A percentile compares a stretch with the other conserved stretches of the same genome.
phyloP scores from a whole-genome alignment of 2,329 filamentous ascomycete species.

The Aureobasidium sp. region DNA sequence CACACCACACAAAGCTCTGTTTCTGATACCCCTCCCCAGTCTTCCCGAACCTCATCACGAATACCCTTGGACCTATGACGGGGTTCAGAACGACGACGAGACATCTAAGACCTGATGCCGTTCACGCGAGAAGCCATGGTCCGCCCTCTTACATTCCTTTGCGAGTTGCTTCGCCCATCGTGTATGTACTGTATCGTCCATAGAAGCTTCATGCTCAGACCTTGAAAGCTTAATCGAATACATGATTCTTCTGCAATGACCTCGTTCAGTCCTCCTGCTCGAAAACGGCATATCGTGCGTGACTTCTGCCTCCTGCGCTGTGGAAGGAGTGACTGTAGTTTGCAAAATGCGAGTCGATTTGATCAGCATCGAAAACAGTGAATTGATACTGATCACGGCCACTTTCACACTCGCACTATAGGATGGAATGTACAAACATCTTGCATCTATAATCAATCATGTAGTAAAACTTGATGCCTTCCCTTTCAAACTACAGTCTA shows the following conservation, averaged over 20 bases:
- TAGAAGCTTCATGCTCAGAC: slow-evolving; percentile 7
- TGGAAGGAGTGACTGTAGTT: no score
- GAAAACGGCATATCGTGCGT: background rate
- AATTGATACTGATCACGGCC: no score
- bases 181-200: slow-evolving; percentile 13
- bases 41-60: slow-evolving; percentile 1
- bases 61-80: slow-evolving; percentile 10
- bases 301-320: no score
- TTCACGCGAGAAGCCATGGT: background rate
- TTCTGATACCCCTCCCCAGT: slow-evolving; percentile 5
- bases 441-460: no score
- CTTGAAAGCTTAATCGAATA: slow-evolving; percentile 1
- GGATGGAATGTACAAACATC: no score
- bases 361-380: no score
- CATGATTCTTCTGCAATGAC: background rate
- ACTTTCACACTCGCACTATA: no score
- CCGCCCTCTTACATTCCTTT: background rate
- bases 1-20: background rate
- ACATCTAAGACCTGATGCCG: background rate
- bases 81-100: background rate
- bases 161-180: background rate
- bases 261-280: background rate
- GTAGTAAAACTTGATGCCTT: no score
- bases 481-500: no score
- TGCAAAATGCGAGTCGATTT: no score